Percentiles rank a stretch among this genome's conserved stretches.
phyloP scores from a whole-genome alignment of 805 yeast species.

The Candida odintsovae region DNA sequence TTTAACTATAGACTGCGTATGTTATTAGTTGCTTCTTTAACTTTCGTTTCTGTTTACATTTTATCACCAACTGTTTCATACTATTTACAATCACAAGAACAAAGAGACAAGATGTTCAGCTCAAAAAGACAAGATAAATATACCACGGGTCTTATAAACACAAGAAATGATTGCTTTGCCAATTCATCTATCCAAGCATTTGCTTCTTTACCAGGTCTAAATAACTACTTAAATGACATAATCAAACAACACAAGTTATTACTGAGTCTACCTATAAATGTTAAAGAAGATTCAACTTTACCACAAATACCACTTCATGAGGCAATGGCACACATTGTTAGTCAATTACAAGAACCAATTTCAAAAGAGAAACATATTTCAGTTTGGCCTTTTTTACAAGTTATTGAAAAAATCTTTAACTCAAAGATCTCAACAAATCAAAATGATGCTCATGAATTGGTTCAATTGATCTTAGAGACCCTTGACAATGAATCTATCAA shows the following conservation, averaged over 20 bases:
- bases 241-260: conserved; percentile 19
- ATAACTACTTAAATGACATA: conserved; percentile 44
- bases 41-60: conserved; percentile 25
- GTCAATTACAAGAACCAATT: conserved; percentile 59
- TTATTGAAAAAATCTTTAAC: conserved; percentile 65
- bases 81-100: conserved; percentile 15
- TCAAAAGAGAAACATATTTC: conserved; percentile 48
- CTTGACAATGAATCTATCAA: conserved; percentile 57
- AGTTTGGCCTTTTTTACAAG: conserved; percentile 74
- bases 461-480: conserved; percentile 76
- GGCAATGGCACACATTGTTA: conserved; percentile 46
- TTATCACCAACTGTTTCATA: conserved; percentile 24
- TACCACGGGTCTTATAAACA: conserved; percentile 79
- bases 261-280: conserved; percentile 5
- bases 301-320: conserved; percentile 49
- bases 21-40: conserved; percentile 20
- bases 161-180: conserved; percentile 88
- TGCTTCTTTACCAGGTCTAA: conserved; percentile 53
- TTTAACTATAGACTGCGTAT: conserved; percentile 13
- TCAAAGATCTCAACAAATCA: conserved; percentile 75
- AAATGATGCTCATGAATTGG: conserved; percentile 93
- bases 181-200: conserved; percentile 83
- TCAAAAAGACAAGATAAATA: conserved; percentile 60
- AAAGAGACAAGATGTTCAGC: conserved; percentile 24
- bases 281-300: conserved; percentile 13